These are phyloP conservation scores for Naematelia encephala DNA, from an alignment of 768 basidiomycete genomes.

Conservation along the genomic window DNA sequence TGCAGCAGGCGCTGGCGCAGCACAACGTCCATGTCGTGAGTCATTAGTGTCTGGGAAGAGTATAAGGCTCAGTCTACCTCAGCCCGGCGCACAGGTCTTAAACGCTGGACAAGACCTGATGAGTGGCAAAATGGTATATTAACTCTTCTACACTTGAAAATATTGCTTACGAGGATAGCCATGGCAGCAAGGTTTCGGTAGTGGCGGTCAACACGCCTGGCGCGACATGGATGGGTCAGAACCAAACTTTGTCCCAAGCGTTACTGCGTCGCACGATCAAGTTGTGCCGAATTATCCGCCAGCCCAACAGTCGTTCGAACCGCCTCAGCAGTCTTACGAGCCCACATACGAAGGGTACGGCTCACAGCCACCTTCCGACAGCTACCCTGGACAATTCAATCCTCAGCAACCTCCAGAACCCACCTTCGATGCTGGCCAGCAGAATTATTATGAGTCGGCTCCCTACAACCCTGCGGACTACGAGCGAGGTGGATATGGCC, in stretches of 20 bases:
- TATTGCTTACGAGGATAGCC: conserved; percentile 29
- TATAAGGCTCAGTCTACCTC: not conserved
- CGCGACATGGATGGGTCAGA: conserved; percentile 33
- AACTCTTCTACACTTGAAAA: not conserved
- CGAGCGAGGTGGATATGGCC: conserved; percentile 1
- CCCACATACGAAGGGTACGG: not conserved
- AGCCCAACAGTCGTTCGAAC: not conserved
- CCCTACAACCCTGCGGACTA: not conserved
- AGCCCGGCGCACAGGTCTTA: conserved; percentile 47
- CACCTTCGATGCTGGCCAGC: not conserved
- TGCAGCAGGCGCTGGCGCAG: conserved; percentile 44
- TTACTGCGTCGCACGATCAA: not conserved
- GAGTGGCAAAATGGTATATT: conserved; percentile 40
- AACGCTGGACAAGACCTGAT: conserved; percentile 49
- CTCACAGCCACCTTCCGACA: conserved; percentile 1
- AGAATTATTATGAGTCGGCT: not conserved
- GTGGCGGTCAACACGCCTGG: conserved; percentile 47
- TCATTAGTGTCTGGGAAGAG: not conserved
- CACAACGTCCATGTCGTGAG: conserved; percentile 49
- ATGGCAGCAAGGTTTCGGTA: conserved; percentile 49
- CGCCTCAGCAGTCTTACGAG: conserved; percentile 6
- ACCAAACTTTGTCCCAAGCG: not conserved
- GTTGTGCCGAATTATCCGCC: not conserved
- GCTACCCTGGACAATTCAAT: conserved; percentile 13
- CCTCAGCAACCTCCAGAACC: not conserved